These are phyloP conservation scores for Heliocybe sulcata DNA, from an alignment of 1,284 basidiomycete genomes.

Conservation along the genomic window DNA sequence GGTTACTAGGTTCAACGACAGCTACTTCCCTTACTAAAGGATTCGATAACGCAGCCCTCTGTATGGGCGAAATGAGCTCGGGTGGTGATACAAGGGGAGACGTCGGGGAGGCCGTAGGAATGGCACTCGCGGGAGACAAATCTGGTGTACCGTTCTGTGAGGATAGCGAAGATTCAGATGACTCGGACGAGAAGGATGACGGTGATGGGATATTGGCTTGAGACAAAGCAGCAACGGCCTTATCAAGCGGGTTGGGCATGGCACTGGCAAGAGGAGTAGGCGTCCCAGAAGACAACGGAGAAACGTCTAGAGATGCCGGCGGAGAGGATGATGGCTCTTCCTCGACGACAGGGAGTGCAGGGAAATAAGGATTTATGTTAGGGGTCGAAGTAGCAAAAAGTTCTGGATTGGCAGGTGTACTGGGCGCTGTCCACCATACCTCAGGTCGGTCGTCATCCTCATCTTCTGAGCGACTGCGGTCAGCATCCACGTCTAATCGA, in stretches of 20 bases:
- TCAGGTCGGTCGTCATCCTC: not conserved
- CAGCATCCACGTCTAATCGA: slow-evolving; percentile 46
- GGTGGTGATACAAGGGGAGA: no score
- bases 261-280: not conserved
- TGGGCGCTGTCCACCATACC: not conserved
- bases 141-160: slow-evolving; percentile 4
- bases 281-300: not conserved
- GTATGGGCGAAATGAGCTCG: not conserved
- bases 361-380: slow-evolving; percentile 1
- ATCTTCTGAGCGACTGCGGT: slow-evolving; percentile 25
- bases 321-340: not conserved
- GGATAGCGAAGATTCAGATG: not conserved
- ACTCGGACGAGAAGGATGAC: slow-evolving; percentile 1
- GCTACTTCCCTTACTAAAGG: not conserved
- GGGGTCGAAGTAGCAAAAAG: not conserved
- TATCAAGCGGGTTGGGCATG: not conserved
- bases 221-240: not conserved
- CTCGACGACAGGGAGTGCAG: not conserved
- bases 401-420: not conserved
- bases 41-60: not conserved
- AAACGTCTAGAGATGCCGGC: not conserved
- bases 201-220: not conserved
- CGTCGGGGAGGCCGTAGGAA: not conserved
- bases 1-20: not conserved
- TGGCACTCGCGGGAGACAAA: slow-evolving; percentile 1